Percentiles rank a stretch among this genome's conserved stretches.
Evolutionary conservation across 352 stramenopile genomes (phyloP).

Genomic region (Blastocystis sp.): DNA sequence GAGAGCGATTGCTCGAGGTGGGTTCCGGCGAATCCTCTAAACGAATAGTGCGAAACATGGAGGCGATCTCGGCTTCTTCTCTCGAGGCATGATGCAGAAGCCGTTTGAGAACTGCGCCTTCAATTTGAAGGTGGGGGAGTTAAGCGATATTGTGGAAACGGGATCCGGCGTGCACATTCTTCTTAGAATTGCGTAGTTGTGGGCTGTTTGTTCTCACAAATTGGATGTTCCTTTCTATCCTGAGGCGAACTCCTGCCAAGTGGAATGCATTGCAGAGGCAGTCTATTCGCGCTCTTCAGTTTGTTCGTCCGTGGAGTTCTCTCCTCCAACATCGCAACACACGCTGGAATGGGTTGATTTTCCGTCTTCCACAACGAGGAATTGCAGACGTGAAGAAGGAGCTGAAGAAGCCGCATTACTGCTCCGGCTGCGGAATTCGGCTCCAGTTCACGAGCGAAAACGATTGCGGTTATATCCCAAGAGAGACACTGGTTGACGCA

Average conservation of each 20-base stretch:
- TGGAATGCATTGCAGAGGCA: no score
- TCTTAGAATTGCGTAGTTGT: conserved; percentile 78
- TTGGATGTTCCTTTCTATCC: neutral
- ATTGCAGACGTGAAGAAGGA: neutral
- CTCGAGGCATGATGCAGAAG: conserved; percentile 85
- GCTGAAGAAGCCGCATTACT: conserved; percentile 15
- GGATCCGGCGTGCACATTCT: conserved; percentile 95
- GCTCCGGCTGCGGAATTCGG: conserved; percentile 1
- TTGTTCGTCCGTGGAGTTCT: no score
- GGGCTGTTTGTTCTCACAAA: neutral
- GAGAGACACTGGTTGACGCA: neutral
- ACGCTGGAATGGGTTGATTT: neutral
- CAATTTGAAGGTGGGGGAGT: conserved; percentile 84
- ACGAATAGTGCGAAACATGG: conserved; percentile 79
- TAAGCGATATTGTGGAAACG: conserved; percentile 89
- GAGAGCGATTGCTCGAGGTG: conserved; percentile 84
- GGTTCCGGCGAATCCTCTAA: neutral
- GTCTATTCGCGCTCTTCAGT: no score
- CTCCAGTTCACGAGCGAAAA: conserved; percentile 4
- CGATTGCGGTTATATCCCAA: conserved; percentile 8
- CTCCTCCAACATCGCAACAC: neutral
- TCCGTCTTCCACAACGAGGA: neutral
- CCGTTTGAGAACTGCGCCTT: conserved; percentile 87
- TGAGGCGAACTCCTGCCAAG: neutral
- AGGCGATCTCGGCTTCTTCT: conserved; percentile 84